phyloP scores from a whole-genome alignment of 1,139 yeast genomes.

The Candida buenavistaensis region DNA sequence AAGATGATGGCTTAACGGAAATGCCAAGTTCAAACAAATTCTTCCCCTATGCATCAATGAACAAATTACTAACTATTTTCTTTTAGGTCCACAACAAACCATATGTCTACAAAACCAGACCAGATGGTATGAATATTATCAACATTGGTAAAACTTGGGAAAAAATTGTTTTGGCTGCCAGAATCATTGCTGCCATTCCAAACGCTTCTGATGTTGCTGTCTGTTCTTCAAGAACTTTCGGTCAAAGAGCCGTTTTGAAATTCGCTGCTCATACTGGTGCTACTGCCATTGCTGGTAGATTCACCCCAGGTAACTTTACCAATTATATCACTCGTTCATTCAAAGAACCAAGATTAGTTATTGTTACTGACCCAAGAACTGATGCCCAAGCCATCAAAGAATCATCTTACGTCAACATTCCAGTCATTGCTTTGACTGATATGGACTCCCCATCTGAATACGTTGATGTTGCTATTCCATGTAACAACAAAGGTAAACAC shows the following conservation, averaged over 20 bases:
- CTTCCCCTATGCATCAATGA: no score
- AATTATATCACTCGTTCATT: conserved; percentile 99
- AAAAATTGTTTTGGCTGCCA: conserved; percentile 99
- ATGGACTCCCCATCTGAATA: conserved; percentile 98
- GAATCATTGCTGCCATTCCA: conserved; percentile 99
- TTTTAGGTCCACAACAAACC: conserved; percentile 95
- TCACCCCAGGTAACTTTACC: conserved; percentile 99
- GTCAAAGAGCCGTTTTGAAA: conserved; percentile 99
- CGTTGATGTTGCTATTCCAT: conserved; percentile 99
- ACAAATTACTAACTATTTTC: no score
- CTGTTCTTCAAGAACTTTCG: conserved; percentile 98
- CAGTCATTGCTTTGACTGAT: conserved; percentile 98
- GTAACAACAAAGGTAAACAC: conserved; percentile 99
- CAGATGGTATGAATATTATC: conserved; percentile 99
- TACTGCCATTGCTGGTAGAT: conserved; percentile 99
- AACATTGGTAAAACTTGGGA: conserved; percentile 99
- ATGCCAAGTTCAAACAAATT: no score
- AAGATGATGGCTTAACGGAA: no score
- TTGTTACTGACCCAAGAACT: conserved; percentile 99
- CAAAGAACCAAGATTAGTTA: conserved; percentile 99
- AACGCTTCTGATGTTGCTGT: conserved; percentile 98
- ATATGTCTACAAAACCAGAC: conserved; percentile 98
- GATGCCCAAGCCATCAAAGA: conserved; percentile 99
- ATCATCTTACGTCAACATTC: conserved; percentile 99
- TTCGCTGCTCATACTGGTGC: conserved; percentile 99